phyloP scores from a whole-genome alignment of 495 filamentous ascomycete genomes.

The Echria macrotheca region DNA sequence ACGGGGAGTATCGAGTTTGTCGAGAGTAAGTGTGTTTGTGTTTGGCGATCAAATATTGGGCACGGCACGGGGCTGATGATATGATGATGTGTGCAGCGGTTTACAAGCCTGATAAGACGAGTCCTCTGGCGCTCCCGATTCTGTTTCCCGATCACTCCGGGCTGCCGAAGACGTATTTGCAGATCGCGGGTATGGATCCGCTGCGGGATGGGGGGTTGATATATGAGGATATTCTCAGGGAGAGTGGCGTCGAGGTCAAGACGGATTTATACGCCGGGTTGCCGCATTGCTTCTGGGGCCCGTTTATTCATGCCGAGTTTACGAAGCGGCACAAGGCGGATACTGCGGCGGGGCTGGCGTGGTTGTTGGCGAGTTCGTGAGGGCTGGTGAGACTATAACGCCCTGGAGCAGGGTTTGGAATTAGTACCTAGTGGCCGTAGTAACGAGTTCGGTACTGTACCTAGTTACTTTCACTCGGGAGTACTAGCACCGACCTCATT shows the following conservation, averaged over 20 bases:
- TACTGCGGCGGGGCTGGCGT: neutral
- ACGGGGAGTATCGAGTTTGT: neutral
- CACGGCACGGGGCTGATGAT: neutral
- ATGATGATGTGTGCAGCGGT: neutral
- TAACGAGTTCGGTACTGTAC: too few relatives aligned
- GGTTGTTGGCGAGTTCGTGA: neutral
- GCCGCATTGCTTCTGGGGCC: constrained; percentile 5
- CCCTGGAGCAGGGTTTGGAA: too few relatives aligned
- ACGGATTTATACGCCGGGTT: neutral
- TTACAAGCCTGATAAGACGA: constrained; percentile 3
- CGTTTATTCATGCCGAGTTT: constrained; percentile 3
- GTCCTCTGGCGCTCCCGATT: neutral
- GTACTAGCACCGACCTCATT: too few relatives aligned
- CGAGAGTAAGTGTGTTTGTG: neutral
- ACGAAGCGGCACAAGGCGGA: neutral
- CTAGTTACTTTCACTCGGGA: too few relatives aligned
- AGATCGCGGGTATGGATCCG: neutral
- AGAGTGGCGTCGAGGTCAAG: constrained; percentile 1
- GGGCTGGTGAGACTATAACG: too few relatives aligned
- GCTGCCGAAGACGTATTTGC: constrained; percentile 1
- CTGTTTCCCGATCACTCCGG: constrained; percentile 3
- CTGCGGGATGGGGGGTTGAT: constrained; percentile 4
- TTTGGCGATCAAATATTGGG: neutral
- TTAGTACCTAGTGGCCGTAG: too few relatives aligned
- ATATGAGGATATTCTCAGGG: neutral